These are phyloP conservation scores for Talaromyces wortmannii DNA, from an alignment of 495 filamentous ascomycete species.

Conservation along the genomic window DNA sequence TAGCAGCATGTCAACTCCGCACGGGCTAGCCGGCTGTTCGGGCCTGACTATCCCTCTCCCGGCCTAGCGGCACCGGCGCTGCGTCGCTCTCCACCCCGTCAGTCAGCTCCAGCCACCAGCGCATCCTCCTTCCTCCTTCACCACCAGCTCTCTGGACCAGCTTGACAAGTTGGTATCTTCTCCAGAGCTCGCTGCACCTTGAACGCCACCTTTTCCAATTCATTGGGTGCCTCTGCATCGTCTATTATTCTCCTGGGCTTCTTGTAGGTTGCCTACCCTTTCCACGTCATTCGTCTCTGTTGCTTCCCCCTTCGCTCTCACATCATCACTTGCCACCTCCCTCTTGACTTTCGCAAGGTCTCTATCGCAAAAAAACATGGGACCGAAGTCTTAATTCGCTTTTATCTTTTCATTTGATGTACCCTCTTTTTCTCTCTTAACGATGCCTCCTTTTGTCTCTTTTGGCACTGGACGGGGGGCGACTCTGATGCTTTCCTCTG, in stretches of 20 bases:
- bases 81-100: not conserved
- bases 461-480: not conserved
- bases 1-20: no score
- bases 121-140: slow-evolving; percentile 8
- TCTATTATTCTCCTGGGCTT: slow-evolving; percentile 26
- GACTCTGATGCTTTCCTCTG: no score
- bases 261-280: slow-evolving; percentile 41
- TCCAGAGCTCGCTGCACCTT: not conserved
- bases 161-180: not conserved
- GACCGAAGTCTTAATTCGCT: slow-evolving; percentile 8
- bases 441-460: slow-evolving; percentile 8
- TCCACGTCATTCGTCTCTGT: slow-evolving; percentile 12
- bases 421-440: slow-evolving; percentile 7
- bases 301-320: slow-evolving; percentile 10
- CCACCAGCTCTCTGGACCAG: not conserved
- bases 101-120: slow-evolving; percentile 8
- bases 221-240: slow-evolving; percentile 9
- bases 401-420: slow-evolving; percentile 9
- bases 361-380: no score
- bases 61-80: slow-evolving; percentile 9
- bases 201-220: not conserved
- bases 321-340: slow-evolving; percentile 14
- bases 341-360: slow-evolving; percentile 3
- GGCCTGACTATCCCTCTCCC: not conserved
- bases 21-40: no score